Conservation (phyloP, 164 flowering plant species). For the Liriodendron chinense region DNA sequence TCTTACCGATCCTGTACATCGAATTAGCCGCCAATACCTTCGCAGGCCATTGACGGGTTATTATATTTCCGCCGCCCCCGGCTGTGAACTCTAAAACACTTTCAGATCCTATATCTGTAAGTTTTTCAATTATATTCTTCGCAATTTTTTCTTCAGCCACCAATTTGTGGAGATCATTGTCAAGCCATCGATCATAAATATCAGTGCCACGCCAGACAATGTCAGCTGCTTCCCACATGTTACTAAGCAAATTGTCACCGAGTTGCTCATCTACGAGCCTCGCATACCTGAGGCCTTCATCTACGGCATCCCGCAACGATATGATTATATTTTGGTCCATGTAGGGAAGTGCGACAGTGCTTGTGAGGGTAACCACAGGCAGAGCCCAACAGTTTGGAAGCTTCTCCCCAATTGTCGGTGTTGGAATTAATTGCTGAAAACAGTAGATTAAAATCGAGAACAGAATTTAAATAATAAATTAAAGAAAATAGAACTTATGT, state of each 20-base stretch:
- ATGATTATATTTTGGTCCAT: no score
- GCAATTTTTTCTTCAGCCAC: slow-evolving; percentile 40
- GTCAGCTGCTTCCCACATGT: slow-evolving; percentile 46
- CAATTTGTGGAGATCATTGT: no score
- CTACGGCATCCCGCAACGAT: slow-evolving; percentile 19
- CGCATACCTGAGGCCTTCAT: slow-evolving; percentile 45
- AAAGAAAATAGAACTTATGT: no score
- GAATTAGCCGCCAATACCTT: slow-evolving; percentile 54
- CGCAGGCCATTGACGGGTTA: slow-evolving; percentile 47
- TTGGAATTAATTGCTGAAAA: no score
- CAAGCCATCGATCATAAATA: slow-evolving; percentile 44
- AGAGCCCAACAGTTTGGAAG: no score
- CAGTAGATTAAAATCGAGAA: no score
- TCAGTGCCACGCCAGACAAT: slow-evolving; percentile 53
- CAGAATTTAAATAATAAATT: no score
- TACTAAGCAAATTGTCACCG: slow-evolving; percentile 19
- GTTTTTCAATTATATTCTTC: slow-evolving; percentile 34
- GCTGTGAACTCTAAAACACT: slow-evolving; percentile 24
- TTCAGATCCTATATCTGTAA: slow-evolving; percentile 30
- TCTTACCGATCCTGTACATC: slow-evolving; percentile 50
- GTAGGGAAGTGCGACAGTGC: slow-evolving; percentile 53
- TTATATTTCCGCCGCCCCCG: background rate
- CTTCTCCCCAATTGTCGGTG: no score
- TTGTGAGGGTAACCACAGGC: slow-evolving; percentile 56
- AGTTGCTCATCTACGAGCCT: slow-evolving; percentile 35